These are phyloP conservation scores for Penicillium bovifimosum DNA, from an alignment of 495 filamentous ascomycete species.

Conservation along the genomic window DNA sequence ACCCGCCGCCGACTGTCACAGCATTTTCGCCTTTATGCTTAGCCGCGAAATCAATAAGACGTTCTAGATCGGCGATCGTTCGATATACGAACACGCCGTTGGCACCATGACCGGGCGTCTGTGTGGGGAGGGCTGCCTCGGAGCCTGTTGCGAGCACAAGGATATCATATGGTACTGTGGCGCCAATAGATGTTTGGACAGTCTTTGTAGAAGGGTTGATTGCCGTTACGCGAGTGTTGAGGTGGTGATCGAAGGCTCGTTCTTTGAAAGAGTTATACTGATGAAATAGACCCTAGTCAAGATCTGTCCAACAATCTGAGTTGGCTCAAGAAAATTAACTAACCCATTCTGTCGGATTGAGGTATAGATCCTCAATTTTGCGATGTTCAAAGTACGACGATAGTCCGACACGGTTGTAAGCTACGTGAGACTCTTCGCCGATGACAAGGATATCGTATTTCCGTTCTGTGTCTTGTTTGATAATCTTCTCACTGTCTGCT, in stretches of 20 bases:
- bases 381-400: slow-evolving; percentile 91
- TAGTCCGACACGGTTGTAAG: slow-evolving; percentile 94
- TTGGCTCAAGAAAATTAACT: slow-evolving; percentile 17
- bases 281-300: neutral
- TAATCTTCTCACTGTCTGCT: slow-evolving; percentile 69
- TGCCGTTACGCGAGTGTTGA: slow-evolving; percentile 73
- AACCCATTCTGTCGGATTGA: slow-evolving; percentile 89
- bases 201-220: slow-evolving; percentile 61
- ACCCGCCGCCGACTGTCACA: slow-evolving; percentile 82
- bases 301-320: neutral
- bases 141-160: slow-evolving; percentile 91
- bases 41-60: slow-evolving; percentile 68
- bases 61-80: slow-evolving; percentile 79
- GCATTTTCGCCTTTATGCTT: slow-evolving; percentile 63
- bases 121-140: slow-evolving; percentile 73
- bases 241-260: slow-evolving; percentile 69
- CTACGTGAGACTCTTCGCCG: slow-evolving; percentile 86
- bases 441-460: slow-evolving; percentile 87
- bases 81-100: slow-evolving; percentile 93
- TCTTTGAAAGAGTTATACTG: slow-evolving; percentile 54
- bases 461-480: slow-evolving; percentile 76
- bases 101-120: slow-evolving; percentile 80
- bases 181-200: slow-evolving; percentile 66
- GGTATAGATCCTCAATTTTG: slow-evolving; percentile 81
- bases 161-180: slow-evolving; percentile 74